Evolutionary conservation across 2,329 filamentous ascomycete species (phyloP).

Genomic region (Colletotrichum sp.): DNA sequence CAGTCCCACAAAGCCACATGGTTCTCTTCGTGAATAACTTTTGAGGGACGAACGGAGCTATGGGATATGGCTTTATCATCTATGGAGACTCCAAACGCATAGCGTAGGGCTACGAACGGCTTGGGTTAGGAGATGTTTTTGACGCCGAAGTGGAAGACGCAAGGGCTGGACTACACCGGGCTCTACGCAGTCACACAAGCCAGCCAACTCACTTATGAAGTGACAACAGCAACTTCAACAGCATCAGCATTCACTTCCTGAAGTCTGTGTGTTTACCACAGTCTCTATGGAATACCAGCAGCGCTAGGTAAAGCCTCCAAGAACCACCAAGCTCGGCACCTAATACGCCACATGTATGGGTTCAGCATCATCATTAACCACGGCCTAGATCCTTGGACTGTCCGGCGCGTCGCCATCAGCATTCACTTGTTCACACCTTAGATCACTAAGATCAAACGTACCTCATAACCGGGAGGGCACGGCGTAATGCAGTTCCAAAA

Average conservation of each 20-base stretch:
- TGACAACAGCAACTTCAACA: not conserved
- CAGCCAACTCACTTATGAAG: not conserved
- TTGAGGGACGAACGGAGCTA: not conserved
- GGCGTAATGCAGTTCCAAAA: not conserved
- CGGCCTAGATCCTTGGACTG: not conserved
- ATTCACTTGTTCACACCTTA: not conserved
- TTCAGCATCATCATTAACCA: too few species aligned
- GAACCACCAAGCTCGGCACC: too few species aligned
- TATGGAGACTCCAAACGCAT: not conserved
- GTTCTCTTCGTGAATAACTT: not conserved
- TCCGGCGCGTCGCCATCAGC: not conserved
- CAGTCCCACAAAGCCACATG: not conserved
- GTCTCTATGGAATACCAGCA: too few species aligned
- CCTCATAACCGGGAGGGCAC: conserved; percentile 24
- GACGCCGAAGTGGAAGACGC: not conserved
- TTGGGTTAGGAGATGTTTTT: not conserved
- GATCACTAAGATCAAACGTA: not conserved
- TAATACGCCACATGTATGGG: too few species aligned
- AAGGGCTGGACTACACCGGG: not conserved
- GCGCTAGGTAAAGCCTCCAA: too few species aligned
- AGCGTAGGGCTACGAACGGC: not conserved
- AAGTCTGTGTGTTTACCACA: too few species aligned
- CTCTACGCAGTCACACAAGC: not conserved
- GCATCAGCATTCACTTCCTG: too few species aligned
- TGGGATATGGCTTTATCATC: not conserved